Conservation (phyloP, 1,284 basidiomycete species). For the Sporisorium sorghi region DNA sequence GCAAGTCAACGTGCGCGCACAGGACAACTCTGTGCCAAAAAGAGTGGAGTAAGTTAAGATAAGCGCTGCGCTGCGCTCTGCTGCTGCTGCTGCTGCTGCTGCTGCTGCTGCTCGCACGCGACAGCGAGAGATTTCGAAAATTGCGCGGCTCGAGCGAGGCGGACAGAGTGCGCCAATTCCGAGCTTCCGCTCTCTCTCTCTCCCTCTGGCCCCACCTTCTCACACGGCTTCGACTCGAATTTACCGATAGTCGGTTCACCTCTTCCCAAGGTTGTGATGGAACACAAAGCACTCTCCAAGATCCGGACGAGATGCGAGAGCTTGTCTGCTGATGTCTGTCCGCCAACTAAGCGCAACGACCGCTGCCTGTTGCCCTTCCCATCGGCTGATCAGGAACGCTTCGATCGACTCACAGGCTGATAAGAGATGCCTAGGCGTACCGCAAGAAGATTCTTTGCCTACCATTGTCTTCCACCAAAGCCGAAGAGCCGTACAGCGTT, state of each 20-base stretch:
- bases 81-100: background rate
- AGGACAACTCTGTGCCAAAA: slow-evolving; percentile 1
- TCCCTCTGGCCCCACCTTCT: too few relatives aligned
- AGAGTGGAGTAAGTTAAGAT: slow-evolving; percentile 8
- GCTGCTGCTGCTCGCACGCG: slow-evolving; percentile 4
- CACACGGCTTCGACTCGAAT: background rate
- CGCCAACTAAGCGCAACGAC: background rate
- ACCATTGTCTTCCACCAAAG: background rate
- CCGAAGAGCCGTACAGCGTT: slow-evolving; percentile 6
- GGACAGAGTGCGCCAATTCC: background rate
- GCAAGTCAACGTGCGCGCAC: slow-evolving; percentile 9
- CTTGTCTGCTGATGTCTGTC: background rate
- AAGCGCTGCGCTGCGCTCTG: background rate
- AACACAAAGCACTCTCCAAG: background rate
- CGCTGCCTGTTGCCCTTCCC: too few relatives aligned
- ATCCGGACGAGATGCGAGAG: background rate
- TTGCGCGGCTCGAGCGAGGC: background rate
- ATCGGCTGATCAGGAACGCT: background rate
- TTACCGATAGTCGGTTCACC: background rate
- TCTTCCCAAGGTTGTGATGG: background rate
- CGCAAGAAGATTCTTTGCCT: background rate
- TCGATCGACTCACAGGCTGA: slow-evolving; percentile 2
- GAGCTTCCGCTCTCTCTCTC: background rate
- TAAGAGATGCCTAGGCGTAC: background rate
- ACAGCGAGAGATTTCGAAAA: slow-evolving; percentile 3